Base-by-base conservation (phyloP, 495 filamentous ascomycete species). In the Paragyromitra xinjiangensis region DNA sequence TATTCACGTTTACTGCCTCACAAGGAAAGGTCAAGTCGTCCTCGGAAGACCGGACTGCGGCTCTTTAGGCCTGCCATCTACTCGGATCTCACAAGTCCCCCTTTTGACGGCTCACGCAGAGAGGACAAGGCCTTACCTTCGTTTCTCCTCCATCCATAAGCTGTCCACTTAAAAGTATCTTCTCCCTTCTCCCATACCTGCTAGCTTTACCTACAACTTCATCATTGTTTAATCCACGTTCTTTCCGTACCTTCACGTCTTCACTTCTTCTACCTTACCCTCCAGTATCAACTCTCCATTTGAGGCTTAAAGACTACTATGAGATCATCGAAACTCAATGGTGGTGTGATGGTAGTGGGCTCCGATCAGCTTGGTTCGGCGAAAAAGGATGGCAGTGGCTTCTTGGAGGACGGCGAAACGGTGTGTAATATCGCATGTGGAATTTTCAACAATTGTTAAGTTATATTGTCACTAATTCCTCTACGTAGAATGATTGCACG, bases 261-360 rank as follows among this genome's bases (percentile, higher is more conserved):
- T 12, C 29, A 3, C 24, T 50, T 53, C 56, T 51, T 42, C 16
- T 3, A 3, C 24, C 26, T 40, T 19, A 26, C 56, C 0, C 12
- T 22, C 14, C 6, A 24, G 58, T 14, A 16, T 2, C 11, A 19
- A 29, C 44, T 16, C 12, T 53, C 9, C 1, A 53, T 39, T 71
- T 19, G 29, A 63, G 42, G 8, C 14, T 22, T 51, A 16, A 6
- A 40, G 37, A 19, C 37, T 51, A 9, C 45, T 39, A 72, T 72
- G 59, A 11, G 58, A 55, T 71, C 72, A 58, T 67, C 58, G 34
- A 66, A 72, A 22, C 69, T 66, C 9, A 65, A 64, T 19, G 73
- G 73, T n/a, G 67, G 74, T 48, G 74, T 77, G 44, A 45, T 66
- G 51, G 74, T 72, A 6, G 51, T 61, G 37, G 67, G 50, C 12